Percentiles rank a stretch among this genome's conserved stretches.
phyloP scores from a whole-genome alignment of 352 stramenopile species.

The Pythium aquatile region DNA sequence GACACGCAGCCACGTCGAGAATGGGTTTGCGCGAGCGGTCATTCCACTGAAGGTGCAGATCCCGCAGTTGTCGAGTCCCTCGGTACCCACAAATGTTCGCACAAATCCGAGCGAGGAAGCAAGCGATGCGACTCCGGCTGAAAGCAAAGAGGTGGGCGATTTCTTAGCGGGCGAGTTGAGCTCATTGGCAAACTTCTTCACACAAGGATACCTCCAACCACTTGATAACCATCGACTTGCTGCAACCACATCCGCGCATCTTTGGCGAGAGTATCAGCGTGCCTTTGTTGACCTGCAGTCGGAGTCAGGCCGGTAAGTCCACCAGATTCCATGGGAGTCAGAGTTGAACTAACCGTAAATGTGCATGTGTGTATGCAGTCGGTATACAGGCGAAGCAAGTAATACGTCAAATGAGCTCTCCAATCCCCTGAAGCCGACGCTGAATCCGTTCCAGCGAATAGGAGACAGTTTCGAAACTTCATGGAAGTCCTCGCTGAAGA shows the following conservation, averaged over 20 bases:
- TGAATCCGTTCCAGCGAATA: conserved; percentile 22
- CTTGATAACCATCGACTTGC: not conserved
- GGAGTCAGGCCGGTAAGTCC: conserved; percentile 19
- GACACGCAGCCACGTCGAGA: conserved; percentile 15
- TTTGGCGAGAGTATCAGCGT: conserved; percentile 27
- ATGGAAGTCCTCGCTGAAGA: conserved; percentile 28
- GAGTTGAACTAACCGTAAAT: not conserved
- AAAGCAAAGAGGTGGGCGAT: conserved; percentile 17
- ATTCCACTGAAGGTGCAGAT: conserved; percentile 14
- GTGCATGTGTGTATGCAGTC: not conserved
- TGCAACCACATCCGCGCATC: conserved; percentile 7
- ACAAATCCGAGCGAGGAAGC: conserved; percentile 11
- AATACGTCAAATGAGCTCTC: not conserved
- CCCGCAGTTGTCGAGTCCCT: not conserved
- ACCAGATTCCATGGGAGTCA: not conserved
- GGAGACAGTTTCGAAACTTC: conserved; percentile 11
- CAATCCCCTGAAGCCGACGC: not conserved
- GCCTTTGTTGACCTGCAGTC: conserved; percentile 18
- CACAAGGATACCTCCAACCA: not conserved
- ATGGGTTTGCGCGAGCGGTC: conserved; percentile 10
- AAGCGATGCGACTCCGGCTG: not conserved
- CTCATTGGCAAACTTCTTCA: conserved; percentile 12
- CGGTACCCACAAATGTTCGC: not conserved
- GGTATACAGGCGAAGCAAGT: not conserved
- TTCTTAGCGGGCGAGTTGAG: conserved; percentile 15